Base-by-base conservation (phyloP, 441 rosid species). In the Populus hybrid region DNA sequence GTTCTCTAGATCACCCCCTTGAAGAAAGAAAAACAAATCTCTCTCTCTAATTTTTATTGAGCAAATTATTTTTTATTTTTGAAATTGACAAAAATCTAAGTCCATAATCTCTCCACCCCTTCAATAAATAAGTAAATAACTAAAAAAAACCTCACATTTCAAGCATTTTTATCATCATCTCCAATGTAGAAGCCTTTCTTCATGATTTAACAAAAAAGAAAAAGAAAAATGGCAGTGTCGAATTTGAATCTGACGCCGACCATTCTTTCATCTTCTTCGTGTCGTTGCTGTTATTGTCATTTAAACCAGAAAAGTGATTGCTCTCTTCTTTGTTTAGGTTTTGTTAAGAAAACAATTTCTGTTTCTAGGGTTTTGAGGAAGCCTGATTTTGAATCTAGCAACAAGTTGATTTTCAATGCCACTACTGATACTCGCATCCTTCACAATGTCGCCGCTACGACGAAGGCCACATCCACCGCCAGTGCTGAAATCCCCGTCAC, bases 401-500 rank as follows among this genome's bases (percentile, higher is more conserved):
- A 40, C 50, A 59, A 24, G 66, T 69, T 68, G 59, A 18, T 42
- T 30, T 50, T 67, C 42, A 71, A 67, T 64, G 75, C 82, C 67
- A 86, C 89, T 34, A 85, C 88, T 40, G 86, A 81, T 23, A 78
- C 91, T 23, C 90, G 89, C 85, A 80, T 85, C 74, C 78, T 88
- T 9, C 91, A 89, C 71, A 88, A 79, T 70, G 88, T 88, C 50
- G 79, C 80, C n/a, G 18, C 83, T 70, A 76, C 72, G n/a, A 65
- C 79, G 46, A 71, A 84, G 30, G 53, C 84, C 68, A 70, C 79
- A 26, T 66, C 86, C 26, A 53, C 84, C 66, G 32, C 87, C 59
- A 75, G 86, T 4, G 83, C 90, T 66, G 97, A 94, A 70, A 89
- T 94, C 50, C 97, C 94, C 12, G 91, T 95, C 83, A 88, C 90